Evolutionary conservation across 805 yeast genomes (phyloP), one percentile per base, ranked within the genome.

Genomic region (Candida rishiriensis): DNA sequence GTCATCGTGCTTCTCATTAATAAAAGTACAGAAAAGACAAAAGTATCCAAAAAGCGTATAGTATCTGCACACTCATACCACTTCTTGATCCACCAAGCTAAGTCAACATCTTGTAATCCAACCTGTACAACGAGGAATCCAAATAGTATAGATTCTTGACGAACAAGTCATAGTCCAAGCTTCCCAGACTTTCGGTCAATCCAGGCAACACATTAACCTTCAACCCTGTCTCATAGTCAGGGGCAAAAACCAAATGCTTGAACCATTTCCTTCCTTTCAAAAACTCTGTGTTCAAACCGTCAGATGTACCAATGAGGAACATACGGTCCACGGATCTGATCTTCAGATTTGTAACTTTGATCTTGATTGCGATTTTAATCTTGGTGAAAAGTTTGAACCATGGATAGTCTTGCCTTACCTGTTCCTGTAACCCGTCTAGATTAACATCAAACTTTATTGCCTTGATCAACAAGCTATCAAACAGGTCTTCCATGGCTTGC

Each of bases 311-410:
- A 44, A 72, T 60, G 28, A 81, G 56, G 53, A 81, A 81, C 54
- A 76, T 57, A 44, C 80, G 66, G 57, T 83, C 86, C 28, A 82
- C 63, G 43, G 73, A 69, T n/a, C 73, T 68, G 28, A 81, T 56
- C 53, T 75, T 78, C 42, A 68, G 65, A 51, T 83, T 82, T 6
- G 77, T 64, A 28, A 76, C 59, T 44, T 82, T 76, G 44, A 83
- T 68, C 43, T 75, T 73, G 13, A 83, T 73, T 40, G 80, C 82
- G 4, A 81, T 69, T 40, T 67, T 72, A 32, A 86, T 56, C 61
- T 88, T 88, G 50, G 71, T 75, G 51, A 70, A 73, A 41, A 74
- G 65, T 49, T 74, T 70, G 67, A 83, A 88, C 89, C 96, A 85
- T 1, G 97, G 89, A 54, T 76, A 84, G 53, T 88, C 97, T 36